phyloP scores from a whole-genome alignment of 441 rosid species.

The Iberis amara region DNA sequence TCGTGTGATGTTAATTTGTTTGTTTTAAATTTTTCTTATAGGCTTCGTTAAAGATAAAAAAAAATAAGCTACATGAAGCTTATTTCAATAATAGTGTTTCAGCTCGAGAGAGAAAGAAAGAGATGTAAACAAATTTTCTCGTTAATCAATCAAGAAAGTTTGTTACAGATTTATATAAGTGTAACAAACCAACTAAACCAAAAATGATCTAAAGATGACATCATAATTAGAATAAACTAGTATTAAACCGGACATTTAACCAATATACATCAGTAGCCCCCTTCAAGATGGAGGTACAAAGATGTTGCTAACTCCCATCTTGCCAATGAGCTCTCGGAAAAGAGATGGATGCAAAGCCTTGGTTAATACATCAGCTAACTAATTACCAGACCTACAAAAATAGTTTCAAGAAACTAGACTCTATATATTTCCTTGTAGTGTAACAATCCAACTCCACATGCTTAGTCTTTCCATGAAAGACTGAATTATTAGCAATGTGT shows the following conservation, averaged over 20 bases:
- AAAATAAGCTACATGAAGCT: too few species aligned
- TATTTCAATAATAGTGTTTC: too few species aligned
- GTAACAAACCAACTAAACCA: too few species aligned
- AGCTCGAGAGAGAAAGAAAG: too few species aligned
- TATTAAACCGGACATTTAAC: not conserved
- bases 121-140: too few species aligned
- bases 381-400: not conserved
- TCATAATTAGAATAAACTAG: too few species aligned
- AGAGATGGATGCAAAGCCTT: not conserved
- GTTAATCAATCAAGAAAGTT: too few species aligned
- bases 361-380: not conserved
- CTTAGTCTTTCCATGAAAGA: not conserved
- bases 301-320: not conserved
- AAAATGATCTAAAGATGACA: too few species aligned
- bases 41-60: too few species aligned
- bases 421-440: not conserved
- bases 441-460: not conserved
- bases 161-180: too few species aligned
- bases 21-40: too few species aligned
- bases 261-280: not conserved
- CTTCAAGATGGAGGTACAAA: not conserved
- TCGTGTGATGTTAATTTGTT: too few species aligned
- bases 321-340: not conserved
- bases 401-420: not conserved
- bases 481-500: not conserved